phyloP scores from a whole-genome alignment of 139 green algal genomes.

The Micractinium sp. region DNA sequence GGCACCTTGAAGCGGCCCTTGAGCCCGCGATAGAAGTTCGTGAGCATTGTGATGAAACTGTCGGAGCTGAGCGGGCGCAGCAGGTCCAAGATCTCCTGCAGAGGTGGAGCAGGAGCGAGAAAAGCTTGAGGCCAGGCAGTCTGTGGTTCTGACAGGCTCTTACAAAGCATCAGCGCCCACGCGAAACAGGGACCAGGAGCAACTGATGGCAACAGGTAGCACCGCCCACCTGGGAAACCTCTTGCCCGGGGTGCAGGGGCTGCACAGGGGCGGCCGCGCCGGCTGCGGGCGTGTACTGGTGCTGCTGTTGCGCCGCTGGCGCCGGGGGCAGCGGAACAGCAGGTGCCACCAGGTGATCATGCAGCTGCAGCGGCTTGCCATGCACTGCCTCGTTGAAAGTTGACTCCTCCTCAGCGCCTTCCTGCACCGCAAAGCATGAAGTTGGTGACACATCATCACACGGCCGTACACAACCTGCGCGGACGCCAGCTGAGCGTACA shows the following conservation, averaged over 20 bases:
- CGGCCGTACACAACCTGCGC: background rate
- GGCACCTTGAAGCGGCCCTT: conserved; percentile 72
- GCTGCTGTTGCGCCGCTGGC: conserved; percentile 8
- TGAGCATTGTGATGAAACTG: conserved; percentile 52
- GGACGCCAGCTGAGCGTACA: too few species aligned
- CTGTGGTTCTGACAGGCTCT: background rate
- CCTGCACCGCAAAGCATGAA: background rate
- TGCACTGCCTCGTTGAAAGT: conserved; percentile 41
- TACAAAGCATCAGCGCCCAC: background rate
- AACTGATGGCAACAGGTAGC: background rate
- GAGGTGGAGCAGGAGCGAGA: background rate
- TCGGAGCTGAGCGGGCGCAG: conserved; percentile 49
- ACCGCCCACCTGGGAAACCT: conserved; percentile 9
- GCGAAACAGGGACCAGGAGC: background rate
- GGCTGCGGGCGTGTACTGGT: background rate
- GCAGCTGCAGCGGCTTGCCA: conserved; percentile 15
- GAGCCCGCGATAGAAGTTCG: conserved; percentile 63
- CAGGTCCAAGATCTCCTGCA: conserved; percentile 50
- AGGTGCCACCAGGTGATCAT: background rate
- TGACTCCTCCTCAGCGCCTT: conserved; percentile 16
- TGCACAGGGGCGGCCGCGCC: background rate
- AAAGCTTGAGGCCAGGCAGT: background rate
- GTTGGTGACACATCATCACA: background rate
- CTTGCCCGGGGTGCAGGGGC: conserved; percentile 18
- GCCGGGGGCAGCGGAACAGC: background rate